phyloP scores from a whole-genome alignment of 805 yeast genomes.

The Candida michaelii region DNA sequence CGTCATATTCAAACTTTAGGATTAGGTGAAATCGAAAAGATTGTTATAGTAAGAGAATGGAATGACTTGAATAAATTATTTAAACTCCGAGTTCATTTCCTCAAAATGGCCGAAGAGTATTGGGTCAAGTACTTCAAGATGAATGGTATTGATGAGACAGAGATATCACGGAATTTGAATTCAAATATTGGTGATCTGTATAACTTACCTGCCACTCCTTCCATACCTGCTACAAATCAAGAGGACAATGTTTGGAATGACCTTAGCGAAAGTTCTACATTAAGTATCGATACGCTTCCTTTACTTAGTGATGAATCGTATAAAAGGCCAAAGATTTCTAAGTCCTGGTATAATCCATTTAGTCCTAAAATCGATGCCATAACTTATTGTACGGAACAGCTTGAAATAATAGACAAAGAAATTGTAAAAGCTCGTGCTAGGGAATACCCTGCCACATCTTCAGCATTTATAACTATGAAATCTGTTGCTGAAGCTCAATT shows the following conservation, averaged over 20 bases:
- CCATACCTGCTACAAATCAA: too few relatives aligned
- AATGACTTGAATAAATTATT: conserved; percentile 64
- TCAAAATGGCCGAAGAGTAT: conserved; percentile 60
- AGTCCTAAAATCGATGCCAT: conserved; percentile 82
- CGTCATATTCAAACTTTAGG: conserved; percentile 75
- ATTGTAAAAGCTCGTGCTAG: conserved; percentile 63
- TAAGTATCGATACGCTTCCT: conserved; percentile 18
- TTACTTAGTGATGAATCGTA: conserved; percentile 25
- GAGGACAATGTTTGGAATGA: background rate
- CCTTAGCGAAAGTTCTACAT: background rate
- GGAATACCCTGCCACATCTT: conserved; percentile 79
- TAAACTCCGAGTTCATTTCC: conserved; percentile 51
- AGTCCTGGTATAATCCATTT: conserved; percentile 59
- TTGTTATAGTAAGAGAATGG: conserved; percentile 89
- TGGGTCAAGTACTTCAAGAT: conserved; percentile 67
- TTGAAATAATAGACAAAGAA: conserved; percentile 68
- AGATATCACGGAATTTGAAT: conserved; percentile 24
- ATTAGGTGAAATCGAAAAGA: conserved; percentile 75
- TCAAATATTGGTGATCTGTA: conserved; percentile 30
- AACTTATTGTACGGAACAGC: conserved; percentile 65
- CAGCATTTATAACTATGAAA: conserved; percentile 94
- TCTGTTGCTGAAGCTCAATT: conserved; percentile 94
- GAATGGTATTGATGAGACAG: conserved; percentile 28
- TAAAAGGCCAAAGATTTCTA: conserved; percentile 60
- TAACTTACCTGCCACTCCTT: conserved; percentile 17